These are phyloP conservation scores for Zoysia matrella DNA, from an alignment of 202 grass and related monocot species.

Conservation along the genomic window DNA sequence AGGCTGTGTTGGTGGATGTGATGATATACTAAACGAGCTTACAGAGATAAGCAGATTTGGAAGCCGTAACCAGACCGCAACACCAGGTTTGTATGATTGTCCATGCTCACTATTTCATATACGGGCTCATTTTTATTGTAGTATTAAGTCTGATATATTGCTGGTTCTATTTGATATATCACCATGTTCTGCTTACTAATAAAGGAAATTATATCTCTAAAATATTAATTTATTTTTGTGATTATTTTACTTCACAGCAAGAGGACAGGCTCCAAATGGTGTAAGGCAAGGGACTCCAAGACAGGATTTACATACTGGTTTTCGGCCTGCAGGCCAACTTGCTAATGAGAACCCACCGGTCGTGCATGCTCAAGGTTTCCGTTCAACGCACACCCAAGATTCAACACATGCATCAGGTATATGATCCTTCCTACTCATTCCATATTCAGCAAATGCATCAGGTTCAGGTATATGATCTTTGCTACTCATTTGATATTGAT, in stretches of 20 bases:
- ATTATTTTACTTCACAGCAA: slow-evolving; percentile 51
- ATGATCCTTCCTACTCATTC: slow-evolving; percentile 20
- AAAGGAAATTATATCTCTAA: not conserved
- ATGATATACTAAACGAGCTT: slow-evolving; percentile 82
- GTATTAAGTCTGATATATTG: not conserved
- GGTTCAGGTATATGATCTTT: slow-evolving; percentile 37
- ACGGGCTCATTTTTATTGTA: slow-evolving; percentile 13
- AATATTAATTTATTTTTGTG: slow-evolving; percentile 21
- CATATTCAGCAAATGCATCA: slow-evolving; percentile 34
- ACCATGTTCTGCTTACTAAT: slow-evolving; percentile 11
- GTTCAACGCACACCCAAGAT: slow-evolving; percentile 46
- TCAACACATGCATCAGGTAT: slow-evolving; percentile 57
- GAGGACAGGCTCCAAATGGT: slow-evolving; percentile 59
- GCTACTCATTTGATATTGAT: not conserved
- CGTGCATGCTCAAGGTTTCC: slow-evolving; percentile 52
- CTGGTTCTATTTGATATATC: not conserved
- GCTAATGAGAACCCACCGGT: slow-evolving; percentile 52
- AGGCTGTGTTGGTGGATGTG: slow-evolving; percentile 96
- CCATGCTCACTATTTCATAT: slow-evolving; percentile 12
- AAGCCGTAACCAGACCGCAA: slow-evolving; percentile 53
- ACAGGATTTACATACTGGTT: slow-evolving; percentile 57
- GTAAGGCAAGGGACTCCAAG: slow-evolving; percentile 54
- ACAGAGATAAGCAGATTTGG: slow-evolving; percentile 76
- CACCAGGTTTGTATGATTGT: slow-evolving; percentile 56
- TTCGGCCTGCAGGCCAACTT: slow-evolving; percentile 63